A percentile compares a stretch with the other conserved stretches of the same genome.
These are phyloP conservation scores for Aspergillus nomiae DNA, from an alignment of 2,329 filamentous ascomycete genomes.

Conservation along the genomic window DNA sequence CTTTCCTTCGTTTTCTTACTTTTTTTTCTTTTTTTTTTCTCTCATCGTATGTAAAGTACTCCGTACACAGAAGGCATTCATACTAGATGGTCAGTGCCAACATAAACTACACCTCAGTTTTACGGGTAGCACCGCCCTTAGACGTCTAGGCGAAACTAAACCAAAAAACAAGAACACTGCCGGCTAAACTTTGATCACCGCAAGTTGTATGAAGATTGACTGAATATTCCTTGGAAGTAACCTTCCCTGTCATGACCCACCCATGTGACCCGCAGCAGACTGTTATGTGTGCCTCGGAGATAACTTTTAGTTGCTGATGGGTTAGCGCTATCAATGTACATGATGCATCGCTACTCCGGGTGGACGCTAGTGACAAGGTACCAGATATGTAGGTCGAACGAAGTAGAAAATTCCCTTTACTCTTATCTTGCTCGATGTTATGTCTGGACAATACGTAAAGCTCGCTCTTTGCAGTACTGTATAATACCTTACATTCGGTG, in stretches of 20 bases:
- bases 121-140: not conserved
- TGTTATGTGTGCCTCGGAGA: not conserved
- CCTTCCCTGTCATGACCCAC: not conserved
- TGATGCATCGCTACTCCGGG: not conserved
- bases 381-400: not conserved
- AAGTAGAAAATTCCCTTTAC: not conserved
- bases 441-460: not conserved
- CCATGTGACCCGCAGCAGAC: not conserved
- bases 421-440: not conserved
- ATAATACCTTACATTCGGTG: not conserved
- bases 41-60: not conserved
- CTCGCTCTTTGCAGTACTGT: not conserved
- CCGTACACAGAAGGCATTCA: not conserved
- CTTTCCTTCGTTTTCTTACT: not conserved
- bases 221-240: not conserved
- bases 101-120: not conserved
- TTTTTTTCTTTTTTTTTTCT: not conserved
- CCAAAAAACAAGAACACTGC: not conserved
- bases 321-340: not conserved
- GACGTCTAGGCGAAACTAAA: not conserved
- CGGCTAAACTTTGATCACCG: not conserved
- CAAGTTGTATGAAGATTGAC: not conserved
- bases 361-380: not conserved
- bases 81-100: not conserved
- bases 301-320: not conserved